Evolutionary conservation across 2,329 filamentous ascomycete species (phyloP).

Genomic region (Phialophora verrucosa): DNA sequence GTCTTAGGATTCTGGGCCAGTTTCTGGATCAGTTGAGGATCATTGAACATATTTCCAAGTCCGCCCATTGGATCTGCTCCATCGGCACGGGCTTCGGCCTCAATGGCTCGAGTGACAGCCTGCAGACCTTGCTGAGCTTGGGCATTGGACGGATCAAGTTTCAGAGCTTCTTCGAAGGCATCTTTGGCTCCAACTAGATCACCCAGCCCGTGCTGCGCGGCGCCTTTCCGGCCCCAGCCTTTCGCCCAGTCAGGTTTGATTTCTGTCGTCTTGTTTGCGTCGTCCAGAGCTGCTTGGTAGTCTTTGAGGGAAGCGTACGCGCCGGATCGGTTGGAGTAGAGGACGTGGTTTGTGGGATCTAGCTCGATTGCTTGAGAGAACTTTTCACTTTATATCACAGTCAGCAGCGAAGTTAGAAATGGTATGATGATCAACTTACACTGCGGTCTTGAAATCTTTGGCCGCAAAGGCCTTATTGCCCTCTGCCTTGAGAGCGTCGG

Average conservation of each 20-base stretch:
- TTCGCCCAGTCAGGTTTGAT: conserved; percentile 98
- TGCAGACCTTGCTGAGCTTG: conserved; percentile 88
- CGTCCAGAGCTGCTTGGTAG: conserved; percentile 80
- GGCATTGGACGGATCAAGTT: conserved; percentile 88
- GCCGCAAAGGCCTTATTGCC: conserved; percentile 98
- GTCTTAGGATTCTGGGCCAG: conserved; percentile 96
- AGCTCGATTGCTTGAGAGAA: conserved; percentile 92
- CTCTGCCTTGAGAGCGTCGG: conserved; percentile 88
- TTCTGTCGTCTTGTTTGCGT: conserved; percentile 91
- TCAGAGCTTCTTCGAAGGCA: conserved; percentile 92
- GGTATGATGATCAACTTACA: conserved; percentile 67
- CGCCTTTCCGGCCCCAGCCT: conserved; percentile 91
- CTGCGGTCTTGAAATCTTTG: conserved; percentile 94
- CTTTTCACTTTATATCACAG: conserved; percentile 70
- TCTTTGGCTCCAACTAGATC: conserved; percentile 85
- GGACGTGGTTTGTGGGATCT: conserved; percentile 89
- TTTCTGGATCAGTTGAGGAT: conserved; percentile 88
- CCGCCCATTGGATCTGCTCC: conserved; percentile 68
- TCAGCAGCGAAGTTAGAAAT: conserved; percentile 10
- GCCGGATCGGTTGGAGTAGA: conserved; percentile 95
- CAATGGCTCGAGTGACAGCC: conserved; percentile 85
- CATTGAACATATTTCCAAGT: conserved; percentile 91
- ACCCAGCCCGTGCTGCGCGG: conserved; percentile 84
- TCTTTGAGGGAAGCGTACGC: conserved; percentile 87
- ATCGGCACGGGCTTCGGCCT: conserved; percentile 71